Base-by-base conservation (phyloP, 345 rosid species). In the Pseudoturritis turrita region DNA sequence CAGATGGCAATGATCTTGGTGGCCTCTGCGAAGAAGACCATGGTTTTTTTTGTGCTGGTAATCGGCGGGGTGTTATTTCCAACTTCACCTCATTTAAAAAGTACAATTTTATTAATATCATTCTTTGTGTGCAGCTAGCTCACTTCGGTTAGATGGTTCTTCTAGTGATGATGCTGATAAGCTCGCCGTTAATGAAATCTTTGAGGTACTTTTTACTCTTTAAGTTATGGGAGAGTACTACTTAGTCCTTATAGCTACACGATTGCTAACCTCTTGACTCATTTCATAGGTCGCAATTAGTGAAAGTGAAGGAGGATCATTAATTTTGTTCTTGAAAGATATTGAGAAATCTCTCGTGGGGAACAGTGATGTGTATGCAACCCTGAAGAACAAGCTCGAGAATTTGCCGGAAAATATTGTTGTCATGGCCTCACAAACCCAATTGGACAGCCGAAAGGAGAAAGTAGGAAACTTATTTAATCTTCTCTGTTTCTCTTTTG, bases 41-140 rank as follows among this genome's bases (percentile, higher is more conserved):
- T 53, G 98, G 99, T 21, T 96, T 91, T 75, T 96, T 92, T 66
- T 96, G 98, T 86, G 62, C 89, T 68, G 96, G 99, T 96, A 81
- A 62, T 64, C 13, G 6, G n/a, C 64, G 45, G 25, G 41, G 25
- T 28, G 62, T 44, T 44, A 31, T 53, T 33, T 31, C 39, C 39
- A 18, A 33, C 19, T 43, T 31, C 10, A 71, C 10, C 46, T 23
- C 41, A 13, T 13, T 72, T 10, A 33, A 31, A 50, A 35, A 51
- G 45, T 22, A 40, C 36, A 18, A 71, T 47, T 7, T 67, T 55
- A 18, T 41, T 65, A 29, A 33, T 46, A 51, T 14, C 46, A 21
- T 25, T 62, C 17, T 61, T 70, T 44, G 14, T 55, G 14, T 72
- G 72, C 86, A 94, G 97, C 92, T 71, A 81, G 82, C 81, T 83